Base-by-base conservation (phyloP, 192 early-diverging fungal species). In the Podila minutissima region DNA sequence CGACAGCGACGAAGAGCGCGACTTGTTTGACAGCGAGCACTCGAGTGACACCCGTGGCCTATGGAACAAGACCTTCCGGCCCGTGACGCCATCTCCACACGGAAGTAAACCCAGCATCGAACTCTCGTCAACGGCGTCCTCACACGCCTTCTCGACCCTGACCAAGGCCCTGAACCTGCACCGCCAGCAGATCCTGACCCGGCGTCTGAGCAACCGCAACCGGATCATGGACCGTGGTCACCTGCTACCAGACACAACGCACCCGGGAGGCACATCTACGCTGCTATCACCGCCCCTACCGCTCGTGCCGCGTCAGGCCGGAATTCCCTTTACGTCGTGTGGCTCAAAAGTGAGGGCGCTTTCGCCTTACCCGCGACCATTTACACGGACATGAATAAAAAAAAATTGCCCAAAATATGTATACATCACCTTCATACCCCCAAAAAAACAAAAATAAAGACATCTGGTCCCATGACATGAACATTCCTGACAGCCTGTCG, bases 211-310 rank as follows among this genome's bases (percentile, higher is more conserved):
- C 49, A 74, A 74, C 35, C 38, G 73, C 32, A 74, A 74, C 22
- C 28, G 66, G 6, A 74, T 74, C 60, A 74, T 74, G 73, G 73
- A 74, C 57, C 53, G 73, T 1, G 73, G 73, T 26, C 73, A 62
- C 22, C 38, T 74, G 35, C 59, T 74, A 59, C 73, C 73, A 37
- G 73, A 74, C 26, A 74, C 73, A 0, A 55, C 53, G 19, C 24
- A 55, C 5, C 51, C n/a, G 19, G 19, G 33, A 5, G 6, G 33
- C 4, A 35, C 50, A n/a, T n/a, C 19, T 15, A 17, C 17, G n/a
- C n/a, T 53, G 4, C 50, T 53, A 15, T 53, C 50, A 0, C 26
- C 26, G 17, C 24, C 59, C 26, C 3, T 60, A 10, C 59, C 29
- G 3, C 26, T 31, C 59, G 13, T 29, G 59, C 24, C 29, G 12